Percentiles rank a stretch among this genome's conserved stretches.
These are phyloP conservation scores for Fusarium staphyleae DNA, from an alignment of 2,329 filamentous ascomycete genomes.

Conservation along the genomic window DNA sequence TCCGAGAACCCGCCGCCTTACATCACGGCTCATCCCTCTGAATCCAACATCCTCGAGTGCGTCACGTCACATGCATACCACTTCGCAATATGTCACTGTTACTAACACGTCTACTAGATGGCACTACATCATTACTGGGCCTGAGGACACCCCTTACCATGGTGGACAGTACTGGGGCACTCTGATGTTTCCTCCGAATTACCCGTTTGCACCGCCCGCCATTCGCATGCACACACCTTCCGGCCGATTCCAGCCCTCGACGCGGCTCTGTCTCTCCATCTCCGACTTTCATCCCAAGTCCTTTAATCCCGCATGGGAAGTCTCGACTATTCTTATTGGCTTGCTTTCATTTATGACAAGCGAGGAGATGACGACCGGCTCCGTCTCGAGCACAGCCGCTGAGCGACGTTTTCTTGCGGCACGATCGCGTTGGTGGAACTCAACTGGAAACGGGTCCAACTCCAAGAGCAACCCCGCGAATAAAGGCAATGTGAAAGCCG, in stretches of 20 bases:
- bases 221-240: conserved; percentile 99
- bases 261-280: conserved; percentile 91
- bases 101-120: conserved; percentile 61
- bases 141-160: conserved; percentile 91
- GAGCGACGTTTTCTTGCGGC: conserved; percentile 82
- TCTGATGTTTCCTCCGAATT: conserved; percentile 92
- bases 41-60: conserved; percentile 89
- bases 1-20: conserved; percentile 83
- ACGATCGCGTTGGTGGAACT: conserved; percentile 94
- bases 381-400: conserved; percentile 75
- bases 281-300: conserved; percentile 97
- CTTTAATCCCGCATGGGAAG: conserved; percentile 98
- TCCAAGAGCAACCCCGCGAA: conserved; percentile 58
- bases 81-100: background rate
- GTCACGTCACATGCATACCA: conserved; percentile 37
- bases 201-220: conserved; percentile 94
- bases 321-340: conserved; percentile 93
- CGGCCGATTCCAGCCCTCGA: conserved; percentile 92
- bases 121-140: conserved; percentile 96
- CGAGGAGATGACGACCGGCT: conserved; percentile 98
- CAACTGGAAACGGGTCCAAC: conserved; percentile 84
- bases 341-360: conserved; percentile 97
- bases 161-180: conserved; percentile 98
- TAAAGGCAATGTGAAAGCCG: conserved; percentile 86
- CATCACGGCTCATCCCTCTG: conserved; percentile 87